phyloP scores from a whole-genome alignment of 2,329 filamentous ascomycete genomes.

The Septoria petroselini region DNA sequence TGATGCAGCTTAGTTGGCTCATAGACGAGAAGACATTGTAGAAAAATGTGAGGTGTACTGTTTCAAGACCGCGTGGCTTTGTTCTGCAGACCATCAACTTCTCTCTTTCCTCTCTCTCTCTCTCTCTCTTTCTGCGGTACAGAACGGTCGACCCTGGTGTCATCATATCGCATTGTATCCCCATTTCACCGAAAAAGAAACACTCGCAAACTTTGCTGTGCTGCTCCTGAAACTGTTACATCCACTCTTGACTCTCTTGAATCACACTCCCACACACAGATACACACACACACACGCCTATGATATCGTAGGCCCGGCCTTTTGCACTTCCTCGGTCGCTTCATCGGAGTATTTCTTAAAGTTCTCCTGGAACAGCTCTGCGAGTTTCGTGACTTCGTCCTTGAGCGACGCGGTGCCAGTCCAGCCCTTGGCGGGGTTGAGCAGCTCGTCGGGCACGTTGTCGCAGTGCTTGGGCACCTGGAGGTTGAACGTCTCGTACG shows the following conservation, averaged over 20 bases:
- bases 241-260: neutral
- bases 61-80: no score
- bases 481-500: slow-evolving; percentile 94
- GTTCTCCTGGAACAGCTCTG: slow-evolving; percentile 87
- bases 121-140: no score
- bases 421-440: slow-evolving; percentile 95
- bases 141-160: no score
- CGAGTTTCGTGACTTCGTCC: slow-evolving; percentile 81
- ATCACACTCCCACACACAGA: neutral
- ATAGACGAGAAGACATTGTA: no score
- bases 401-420: slow-evolving; percentile 79
- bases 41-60: no score
- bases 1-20: no score
- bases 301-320: slow-evolving; percentile 42
- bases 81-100: no score
- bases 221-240: no score
- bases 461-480: slow-evolving; percentile 89
- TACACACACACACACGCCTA: neutral
- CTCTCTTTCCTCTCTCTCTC: no score
- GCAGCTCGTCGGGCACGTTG: slow-evolving; percentile 82
- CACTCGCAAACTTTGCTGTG: no score
- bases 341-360: slow-evolving; percentile 90
- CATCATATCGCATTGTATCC: no score
- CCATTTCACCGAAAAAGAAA: no score
- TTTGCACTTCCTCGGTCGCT: slow-evolving; percentile 53